These are phyloP conservation scores for Podospora pseudocomata DNA, from an alignment of 495 filamentous ascomycete genomes.

Conservation along the genomic window DNA sequence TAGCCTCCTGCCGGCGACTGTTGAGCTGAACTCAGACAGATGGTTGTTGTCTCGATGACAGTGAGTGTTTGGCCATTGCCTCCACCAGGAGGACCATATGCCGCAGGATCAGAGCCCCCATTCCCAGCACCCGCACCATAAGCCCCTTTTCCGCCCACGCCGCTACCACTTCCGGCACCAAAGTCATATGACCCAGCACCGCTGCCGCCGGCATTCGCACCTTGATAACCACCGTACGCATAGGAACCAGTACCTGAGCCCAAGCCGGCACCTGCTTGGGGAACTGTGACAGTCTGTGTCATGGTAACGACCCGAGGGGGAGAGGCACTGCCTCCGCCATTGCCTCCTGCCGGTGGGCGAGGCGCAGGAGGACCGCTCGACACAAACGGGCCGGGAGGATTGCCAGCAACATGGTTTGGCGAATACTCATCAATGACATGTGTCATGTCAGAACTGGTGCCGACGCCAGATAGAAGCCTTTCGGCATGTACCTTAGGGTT, in stretches of 20 bases:
- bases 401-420: constrained; percentile 9
- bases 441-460: constrained; percentile 8
- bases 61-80: too few species aligned
- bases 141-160: too few species aligned
- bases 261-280: background rate
- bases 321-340: constrained; percentile 11
- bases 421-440: constrained; percentile 12
- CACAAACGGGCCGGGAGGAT: constrained; percentile 5
- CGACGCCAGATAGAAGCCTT: constrained; percentile 7
- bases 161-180: too few species aligned
- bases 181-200: too few species aligned
- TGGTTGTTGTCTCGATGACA: too few species aligned
- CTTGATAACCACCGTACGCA: background rate
- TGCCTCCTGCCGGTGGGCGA: constrained; percentile 5
- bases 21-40: too few species aligned
- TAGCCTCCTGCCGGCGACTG: too few species aligned
- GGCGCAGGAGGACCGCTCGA: constrained; percentile 3
- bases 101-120: too few species aligned
- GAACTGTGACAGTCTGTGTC: constrained; percentile 12
- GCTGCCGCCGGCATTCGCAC: too few species aligned
- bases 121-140: too few species aligned
- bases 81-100: too few species aligned
- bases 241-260: constrained; percentile 7
- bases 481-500: constrained; percentile 14
- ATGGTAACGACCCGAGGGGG: constrained; percentile 9